Conservation (phyloP, 2,329 filamentous ascomycete genomes). For the Myriosclerotinia duriaeana region DNA sequence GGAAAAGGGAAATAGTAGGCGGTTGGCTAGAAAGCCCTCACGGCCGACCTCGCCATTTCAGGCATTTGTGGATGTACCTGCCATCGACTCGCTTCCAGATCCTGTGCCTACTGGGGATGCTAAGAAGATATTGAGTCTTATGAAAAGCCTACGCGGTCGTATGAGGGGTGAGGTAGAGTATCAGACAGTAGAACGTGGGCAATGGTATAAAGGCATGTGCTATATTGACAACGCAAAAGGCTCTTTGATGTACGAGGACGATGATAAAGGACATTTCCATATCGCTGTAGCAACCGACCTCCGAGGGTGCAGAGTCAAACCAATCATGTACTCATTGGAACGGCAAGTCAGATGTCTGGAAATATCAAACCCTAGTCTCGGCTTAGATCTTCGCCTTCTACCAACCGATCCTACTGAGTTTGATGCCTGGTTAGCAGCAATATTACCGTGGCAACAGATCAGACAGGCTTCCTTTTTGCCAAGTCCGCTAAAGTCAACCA, state of each 20-base stretch:
- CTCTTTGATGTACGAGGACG: slow-evolving; percentile 71
- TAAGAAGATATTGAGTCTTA: slow-evolving; percentile 69
- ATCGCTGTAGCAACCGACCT: slow-evolving; percentile 70
- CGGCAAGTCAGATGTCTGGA: slow-evolving; percentile 53
- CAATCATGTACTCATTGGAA: slow-evolving; percentile 48
- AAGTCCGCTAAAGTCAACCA: slow-evolving; percentile 29
- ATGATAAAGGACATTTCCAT: slow-evolving; percentile 63
- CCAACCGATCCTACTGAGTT: slow-evolving; percentile 65
- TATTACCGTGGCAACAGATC: slow-evolving; percentile 79
- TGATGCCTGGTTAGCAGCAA: slow-evolving; percentile 76
- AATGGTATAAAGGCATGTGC: slow-evolving; percentile 71
- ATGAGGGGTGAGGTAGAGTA: slow-evolving; percentile 81
- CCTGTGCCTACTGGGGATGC: slow-evolving; percentile 66
- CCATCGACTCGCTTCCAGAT: slow-evolving; percentile 58
- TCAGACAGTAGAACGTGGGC: slow-evolving; percentile 57
- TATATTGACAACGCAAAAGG: slow-evolving; percentile 77
- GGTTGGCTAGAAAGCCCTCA: slow-evolving; percentile 55
- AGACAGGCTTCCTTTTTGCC: slow-evolving; percentile 46
- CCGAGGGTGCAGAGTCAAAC: slow-evolving; percentile 68
- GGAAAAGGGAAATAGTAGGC: slow-evolving; percentile 40
- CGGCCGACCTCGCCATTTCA: slow-evolving; percentile 56
- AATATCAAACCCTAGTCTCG: slow-evolving; percentile 53
- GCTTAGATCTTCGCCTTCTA: slow-evolving; percentile 62
- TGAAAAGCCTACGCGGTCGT: slow-evolving; percentile 73
- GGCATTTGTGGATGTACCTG: slow-evolving; percentile 51